Evolutionary conservation across 768 basidiomycete species (phyloP), one percentile per base, ranked within the genome.

Genomic region (Mycena epipterygia): DNA sequence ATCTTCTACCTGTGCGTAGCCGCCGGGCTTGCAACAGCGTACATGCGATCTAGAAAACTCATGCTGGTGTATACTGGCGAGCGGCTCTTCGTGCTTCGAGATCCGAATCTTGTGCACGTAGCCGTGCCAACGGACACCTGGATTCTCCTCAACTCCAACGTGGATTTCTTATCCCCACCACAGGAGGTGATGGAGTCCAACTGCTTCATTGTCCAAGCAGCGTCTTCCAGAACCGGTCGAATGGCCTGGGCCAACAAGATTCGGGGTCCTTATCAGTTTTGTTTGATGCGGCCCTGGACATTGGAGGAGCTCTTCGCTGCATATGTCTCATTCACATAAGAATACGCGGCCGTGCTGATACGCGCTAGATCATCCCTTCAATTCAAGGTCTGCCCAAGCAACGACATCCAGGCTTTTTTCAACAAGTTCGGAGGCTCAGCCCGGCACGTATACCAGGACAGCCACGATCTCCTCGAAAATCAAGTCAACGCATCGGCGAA

Each of bases 381-480:
- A 56, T 16, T 53, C 32, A 29, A 14, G 32, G n/a, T 32, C 23
- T 56, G 41, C 53, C 56, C 64, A 27, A 53, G 53, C 29, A 19
- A 2, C 41, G 32, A 64, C 23, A 55, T 64, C 19, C 52, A 46
- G n/a, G 32, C 48, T 46, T 64, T 64, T 44, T 64, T 56, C 64
- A 11, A 46, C n/a, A 56, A 55, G 53, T 64, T 56, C 42, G 64
- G 64, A 56, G 64, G 64, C 32, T 64, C 64, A 33, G 64, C 64
- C 41, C 32, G 64, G 32, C 64, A 64, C 7, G 52, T 64, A 25
- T 64, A 64, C 32, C n/a, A 56, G 4, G 64, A 64, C 21, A 35
- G 41, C n/a, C 53, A 56, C 16, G 14, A 64, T 33, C 52, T 46
- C n/a, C 2, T 56, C 41, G 64, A 55, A 7, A 2, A 2, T 33